Evolutionary conservation across 2,329 filamentous ascomycete species (phyloP), one percentile per base, ranked within the genome.

Genomic region (Fusarium sororula): DNA sequence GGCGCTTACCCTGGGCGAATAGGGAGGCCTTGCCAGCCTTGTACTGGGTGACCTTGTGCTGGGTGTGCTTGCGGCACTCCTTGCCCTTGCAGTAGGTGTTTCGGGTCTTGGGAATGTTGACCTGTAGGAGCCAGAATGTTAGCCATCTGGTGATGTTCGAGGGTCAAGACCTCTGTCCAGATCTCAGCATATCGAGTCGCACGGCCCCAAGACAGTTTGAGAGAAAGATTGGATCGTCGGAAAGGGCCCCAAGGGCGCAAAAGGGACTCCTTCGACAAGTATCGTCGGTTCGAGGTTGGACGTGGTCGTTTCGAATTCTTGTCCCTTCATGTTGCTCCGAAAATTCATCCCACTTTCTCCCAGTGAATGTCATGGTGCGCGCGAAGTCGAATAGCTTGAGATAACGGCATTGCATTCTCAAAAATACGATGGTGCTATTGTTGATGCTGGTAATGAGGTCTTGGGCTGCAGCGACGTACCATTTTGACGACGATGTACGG

Each of bases 1-100:
- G 95, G 88, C 96, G 94, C 94, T 98, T 99, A 91, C 96, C 96
- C 92, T 99, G 96, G 75, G 95, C 95, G 90, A 95, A 97, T 79
- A 96, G 90, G 83, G 95, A 97, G 84, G 95, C 95, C 92, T 97
- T 97, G 87, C 94, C 94, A 84, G 94, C 94, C 90, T 97, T 98
- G 93, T 98, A 97, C 89, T 97, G 94, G 81, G 94, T 96, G 84
- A 96, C 94, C 89, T 94, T 94, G 91, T 95, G 93, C 86, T 94
- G 92, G 83, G 92, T 94, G 91, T 95, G 93, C 89, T 95, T 94
- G 83, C 90, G 91, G 94, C 95, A 97, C 84, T 94, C 91, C 90
- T 93, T 95, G 90, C 93, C 93, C 91, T 97, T 97, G 94, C 94
- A 97, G 90, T 95, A 98, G 87, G 95, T 98, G 89, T 94, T 93